Evolutionary conservation across 768 basidiomycete species (phyloP).

Genomic region (Coprinopsis cinerea): DNA sequence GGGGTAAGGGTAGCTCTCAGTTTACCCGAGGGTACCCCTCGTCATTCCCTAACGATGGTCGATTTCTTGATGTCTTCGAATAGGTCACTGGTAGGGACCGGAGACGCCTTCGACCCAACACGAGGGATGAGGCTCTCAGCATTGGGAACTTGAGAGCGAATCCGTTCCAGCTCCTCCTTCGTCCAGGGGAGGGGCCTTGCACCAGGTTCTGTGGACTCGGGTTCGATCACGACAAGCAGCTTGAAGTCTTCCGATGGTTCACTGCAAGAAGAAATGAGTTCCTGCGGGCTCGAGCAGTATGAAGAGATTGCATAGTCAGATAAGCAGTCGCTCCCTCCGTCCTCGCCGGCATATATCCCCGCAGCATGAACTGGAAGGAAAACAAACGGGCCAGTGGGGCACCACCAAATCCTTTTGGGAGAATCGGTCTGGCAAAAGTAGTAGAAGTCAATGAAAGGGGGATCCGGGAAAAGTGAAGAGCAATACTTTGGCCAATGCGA

Average conservation of each 20-base stretch:
- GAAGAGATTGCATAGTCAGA: neutral
- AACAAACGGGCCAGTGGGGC: neutral
- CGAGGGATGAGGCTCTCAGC: neutral
- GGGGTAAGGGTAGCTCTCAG: too few species aligned
- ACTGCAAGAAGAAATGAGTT: neutral
- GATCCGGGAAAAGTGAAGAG: too few species aligned
- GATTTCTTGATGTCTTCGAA: neutral
- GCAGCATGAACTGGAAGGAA: neutral
- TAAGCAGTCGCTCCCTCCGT: neutral
- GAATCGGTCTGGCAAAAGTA: too few species aligned
- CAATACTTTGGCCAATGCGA: neutral
- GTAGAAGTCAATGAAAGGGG: too few species aligned
- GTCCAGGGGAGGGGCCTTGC: neutral
- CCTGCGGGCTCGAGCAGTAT: neutral
- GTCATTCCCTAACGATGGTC: too few species aligned
- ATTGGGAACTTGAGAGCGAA: too few species aligned
- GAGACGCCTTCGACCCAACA: neutral
- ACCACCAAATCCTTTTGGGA: slow-evolving; percentile 1
- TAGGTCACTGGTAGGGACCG: neutral
- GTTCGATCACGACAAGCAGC: neutral
- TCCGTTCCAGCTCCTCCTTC: too few species aligned
- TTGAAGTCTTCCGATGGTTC: neutral
- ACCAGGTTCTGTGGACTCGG: neutral
- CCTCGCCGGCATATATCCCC: neutral
- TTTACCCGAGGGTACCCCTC: too few species aligned